Evolutionary conservation across 1,284 basidiomycete genomes (phyloP), one percentile per base, ranked within the genome.

Genomic region (Mycosarcoma maydis): DNA sequence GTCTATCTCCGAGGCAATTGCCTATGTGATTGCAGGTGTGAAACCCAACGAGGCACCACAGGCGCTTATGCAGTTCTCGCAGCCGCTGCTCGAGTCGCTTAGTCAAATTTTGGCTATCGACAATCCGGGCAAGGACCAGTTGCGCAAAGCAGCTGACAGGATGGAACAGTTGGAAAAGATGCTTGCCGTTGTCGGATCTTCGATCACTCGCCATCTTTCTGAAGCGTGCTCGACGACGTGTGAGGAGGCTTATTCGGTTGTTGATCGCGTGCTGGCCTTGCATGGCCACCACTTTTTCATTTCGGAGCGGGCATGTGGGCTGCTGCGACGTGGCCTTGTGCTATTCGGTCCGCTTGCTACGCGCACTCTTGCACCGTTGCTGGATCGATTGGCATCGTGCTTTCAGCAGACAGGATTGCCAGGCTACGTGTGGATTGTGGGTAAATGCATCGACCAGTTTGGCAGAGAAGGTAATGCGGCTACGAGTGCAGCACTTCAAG

Each of bases 1-100:
- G 27, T 90, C 94, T 80, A 90, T 99, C 16, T 94, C 94, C 76
- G 93, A 96, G 81, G 95, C 94, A 4, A 93, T 98, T 56, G 94
- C 92, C 2, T 90, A 92, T 82, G 92, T 99, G 55, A 94, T 98
- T 59, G 90, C 90, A 26, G 90, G 89, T 1, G 94, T 98, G 92
- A 89, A 90, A 1, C 58, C 84, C 0, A 88, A 90, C 86, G 89
- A 90, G 48, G 88, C 88, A 70, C 92, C 92, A 11, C 91, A 92
- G 2, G 86, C 89, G 66, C 85, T 98, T 42, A 88, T 89, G 72
- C 89, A 89, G 17, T 98, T 98, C 82, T 87, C 90, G 11, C 85
- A 85, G 75, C 86, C 86, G 1, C 71, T 86, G 30, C 80, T 87
- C 20, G 83, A 84, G 62, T 69, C 81, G n/a, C 75, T 86, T 0